Conservation (phyloP, 2,329 filamentous ascomycete genomes). For the Fusarium acutatum region DNA sequence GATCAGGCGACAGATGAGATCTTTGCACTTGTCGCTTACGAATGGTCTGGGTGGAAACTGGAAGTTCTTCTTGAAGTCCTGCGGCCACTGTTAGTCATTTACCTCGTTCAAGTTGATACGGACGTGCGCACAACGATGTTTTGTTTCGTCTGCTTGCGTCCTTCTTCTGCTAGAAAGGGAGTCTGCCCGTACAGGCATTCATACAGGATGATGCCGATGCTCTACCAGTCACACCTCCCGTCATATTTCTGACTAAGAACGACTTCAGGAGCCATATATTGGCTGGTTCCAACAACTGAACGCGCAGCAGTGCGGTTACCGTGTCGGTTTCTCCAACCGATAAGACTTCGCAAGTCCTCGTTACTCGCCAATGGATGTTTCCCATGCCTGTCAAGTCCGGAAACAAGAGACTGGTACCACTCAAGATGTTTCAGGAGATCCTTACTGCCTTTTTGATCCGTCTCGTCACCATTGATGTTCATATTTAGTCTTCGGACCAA, state of each 20-base stretch:
- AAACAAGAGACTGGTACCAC: conserved; percentile 44
- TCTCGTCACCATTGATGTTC: conserved; percentile 74
- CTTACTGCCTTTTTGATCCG: conserved; percentile 68
- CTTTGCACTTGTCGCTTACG: conserved; percentile 76
- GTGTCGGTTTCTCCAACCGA: conserved; percentile 75
- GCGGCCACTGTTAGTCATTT: conserved; percentile 6
- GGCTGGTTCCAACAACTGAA: conserved; percentile 92
- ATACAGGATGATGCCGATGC: conserved; percentile 91
- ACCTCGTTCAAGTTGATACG: not conserved
- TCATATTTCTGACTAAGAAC: conserved; percentile 85
- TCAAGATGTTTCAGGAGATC: conserved; percentile 47
- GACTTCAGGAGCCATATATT: conserved; percentile 98
- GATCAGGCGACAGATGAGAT: conserved; percentile 78
- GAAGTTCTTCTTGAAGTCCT: conserved; percentile 77
- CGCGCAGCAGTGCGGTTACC: conserved; percentile 78
- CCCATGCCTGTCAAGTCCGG: conserved; percentile 45
- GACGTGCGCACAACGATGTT: conserved; percentile 75
- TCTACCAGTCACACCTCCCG: conserved; percentile 96
- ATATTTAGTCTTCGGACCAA: conserved; percentile 81
- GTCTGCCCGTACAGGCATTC: conserved; percentile 95
- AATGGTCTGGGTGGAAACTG: conserved; percentile 72
- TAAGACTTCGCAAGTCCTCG: conserved; percentile 53
- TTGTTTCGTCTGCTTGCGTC: conserved; percentile 81
- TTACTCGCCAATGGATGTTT: conserved; percentile 42
- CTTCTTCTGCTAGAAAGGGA: conserved; percentile 84